Evolutionary conservation across 2,329 filamentous ascomycete species (phyloP).

Genomic region (Ceratocystis papillata): DNA sequence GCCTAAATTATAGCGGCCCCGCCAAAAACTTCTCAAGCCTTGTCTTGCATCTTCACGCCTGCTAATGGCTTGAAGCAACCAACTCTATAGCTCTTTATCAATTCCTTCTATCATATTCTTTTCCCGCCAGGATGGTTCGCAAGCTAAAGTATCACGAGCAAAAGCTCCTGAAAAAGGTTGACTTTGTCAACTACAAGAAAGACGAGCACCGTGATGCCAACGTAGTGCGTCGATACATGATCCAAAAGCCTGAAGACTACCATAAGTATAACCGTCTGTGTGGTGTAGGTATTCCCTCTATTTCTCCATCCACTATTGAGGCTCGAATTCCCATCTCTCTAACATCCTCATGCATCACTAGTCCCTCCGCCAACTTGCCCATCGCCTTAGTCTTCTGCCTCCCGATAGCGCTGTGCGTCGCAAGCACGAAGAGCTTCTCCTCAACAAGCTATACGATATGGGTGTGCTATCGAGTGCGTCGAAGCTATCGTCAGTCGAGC

Average conservation of each 20-base stretch:
- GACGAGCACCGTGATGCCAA: constrained; percentile 76
- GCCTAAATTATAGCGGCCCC: constrained; percentile 19
- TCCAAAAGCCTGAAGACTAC: constrained; percentile 84
- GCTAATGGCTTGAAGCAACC: neutral
- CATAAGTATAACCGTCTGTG: constrained; percentile 55
- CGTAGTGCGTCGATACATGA: constrained; percentile 76
- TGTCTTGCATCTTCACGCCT: neutral
- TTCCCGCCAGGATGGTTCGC: constrained; percentile 60
- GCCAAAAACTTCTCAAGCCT: constrained; percentile 23
- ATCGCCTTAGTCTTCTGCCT: constrained; percentile 74
- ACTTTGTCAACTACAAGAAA: constrained; percentile 88
- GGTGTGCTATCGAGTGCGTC: constrained; percentile 67
- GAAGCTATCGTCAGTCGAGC: constrained; percentile 75
- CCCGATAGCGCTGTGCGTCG: constrained; percentile 64
- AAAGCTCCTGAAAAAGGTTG: constrained; percentile 83
- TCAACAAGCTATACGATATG: constrained; percentile 90
- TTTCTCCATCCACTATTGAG: constrained; percentile 29
- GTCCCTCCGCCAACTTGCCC: constrained; percentile 81
- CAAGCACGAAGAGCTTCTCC: constrained; percentile 75
- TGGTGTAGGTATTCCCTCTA: constrained; percentile 43
- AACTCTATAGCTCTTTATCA: neutral
- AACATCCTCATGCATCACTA: constrained; percentile 31
- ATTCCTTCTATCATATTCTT: neutral
- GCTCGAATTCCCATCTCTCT: neutral
- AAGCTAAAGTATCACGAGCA: constrained; percentile 96